phyloP scores from a whole-genome alignment of 768 basidiomycete species.

The Leucocoprinus leucothites region DNA sequence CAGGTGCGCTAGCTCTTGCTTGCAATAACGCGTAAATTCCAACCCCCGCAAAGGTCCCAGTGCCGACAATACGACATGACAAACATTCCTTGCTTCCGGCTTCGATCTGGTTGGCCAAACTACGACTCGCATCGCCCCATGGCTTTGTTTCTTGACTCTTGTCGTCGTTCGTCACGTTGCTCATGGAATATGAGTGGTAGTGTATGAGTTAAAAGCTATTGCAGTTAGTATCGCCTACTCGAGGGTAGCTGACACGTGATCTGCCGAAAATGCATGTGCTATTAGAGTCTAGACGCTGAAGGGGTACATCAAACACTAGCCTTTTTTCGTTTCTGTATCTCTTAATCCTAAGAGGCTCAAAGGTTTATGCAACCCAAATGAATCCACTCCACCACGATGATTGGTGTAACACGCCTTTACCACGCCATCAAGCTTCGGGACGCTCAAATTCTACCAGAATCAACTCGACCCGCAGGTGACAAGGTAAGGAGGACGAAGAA shows the following conservation, averaged over 20 bases:
- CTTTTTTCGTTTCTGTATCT: background rate
- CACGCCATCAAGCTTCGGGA: no score
- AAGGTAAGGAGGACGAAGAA: background rate
- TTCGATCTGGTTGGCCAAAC: constrained; percentile 4
- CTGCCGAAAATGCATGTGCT: background rate
- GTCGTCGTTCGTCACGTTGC: background rate
- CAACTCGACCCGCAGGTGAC: background rate
- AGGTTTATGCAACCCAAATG: background rate
- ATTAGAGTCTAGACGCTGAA: no score
- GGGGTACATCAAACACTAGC: background rate
- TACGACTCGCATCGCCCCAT: constrained; percentile 4
- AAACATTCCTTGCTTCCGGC: constrained; percentile 48
- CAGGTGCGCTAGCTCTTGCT: constrained; percentile 61
- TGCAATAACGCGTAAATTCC: constrained; percentile 68
- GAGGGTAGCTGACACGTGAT: background rate
- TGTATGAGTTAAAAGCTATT: no score
- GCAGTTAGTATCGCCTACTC: no score
- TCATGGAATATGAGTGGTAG: background rate
- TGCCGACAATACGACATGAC: constrained; percentile 68
- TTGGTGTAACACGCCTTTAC: no score
- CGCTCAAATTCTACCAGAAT: background rate
- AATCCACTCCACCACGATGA: no score
- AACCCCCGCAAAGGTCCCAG: constrained; percentile 56
- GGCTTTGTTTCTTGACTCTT: background rate
- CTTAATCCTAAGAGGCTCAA: background rate